A percentile compares a stretch with the other conserved stretches of the same genome.
Evolutionary conservation across 2,329 filamentous ascomycete species (phyloP).

Genomic region (Sporothrix schenckii): DNA sequence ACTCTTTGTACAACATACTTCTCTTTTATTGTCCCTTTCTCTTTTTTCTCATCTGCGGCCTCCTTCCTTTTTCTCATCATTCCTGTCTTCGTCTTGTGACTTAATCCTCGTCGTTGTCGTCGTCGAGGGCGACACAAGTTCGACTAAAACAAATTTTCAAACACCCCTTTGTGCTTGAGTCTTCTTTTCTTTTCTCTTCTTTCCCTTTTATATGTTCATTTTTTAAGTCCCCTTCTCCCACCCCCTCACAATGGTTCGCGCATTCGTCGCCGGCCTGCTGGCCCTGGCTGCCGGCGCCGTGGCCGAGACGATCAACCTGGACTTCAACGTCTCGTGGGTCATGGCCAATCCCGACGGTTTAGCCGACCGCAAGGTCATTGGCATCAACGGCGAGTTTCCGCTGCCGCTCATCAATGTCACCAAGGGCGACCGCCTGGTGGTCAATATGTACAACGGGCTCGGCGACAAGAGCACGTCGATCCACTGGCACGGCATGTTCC

Average conservation of each 20-base stretch:
- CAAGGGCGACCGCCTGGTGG: conserved; percentile 63
- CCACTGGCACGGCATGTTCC: conserved; percentile 72
- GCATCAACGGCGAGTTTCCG: conserved; percentile 77
- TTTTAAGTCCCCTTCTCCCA: not conserved
- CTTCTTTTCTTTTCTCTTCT: not conserved
- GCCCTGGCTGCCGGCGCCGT: conserved; percentile 39
- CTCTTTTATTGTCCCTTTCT: not conserved
- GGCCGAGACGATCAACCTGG: conserved; percentile 55
- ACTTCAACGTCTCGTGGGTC: conserved; percentile 74
- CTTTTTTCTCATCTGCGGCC: conserved; percentile 16
- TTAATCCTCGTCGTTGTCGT: not conserved
- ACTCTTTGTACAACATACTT: not conserved
- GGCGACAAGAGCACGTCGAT: conserved; percentile 65
- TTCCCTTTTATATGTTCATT: not conserved
- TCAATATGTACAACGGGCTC: conserved; percentile 62
- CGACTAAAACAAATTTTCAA: not conserved
- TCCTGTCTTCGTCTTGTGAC: not conserved
- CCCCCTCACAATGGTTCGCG: conserved; percentile 30
- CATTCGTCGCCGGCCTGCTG: conserved; percentile 28
- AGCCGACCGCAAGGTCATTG: conserved; percentile 67
- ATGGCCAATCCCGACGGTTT: conserved; percentile 71
- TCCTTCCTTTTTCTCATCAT: not conserved
- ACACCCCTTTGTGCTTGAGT: conserved; percentile 26
- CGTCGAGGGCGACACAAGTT: conserved; percentile 24
- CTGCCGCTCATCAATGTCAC: conserved; percentile 66